Conservation (phyloP, 345 rosid genomes). For the Dipteronia sinensis region DNA sequence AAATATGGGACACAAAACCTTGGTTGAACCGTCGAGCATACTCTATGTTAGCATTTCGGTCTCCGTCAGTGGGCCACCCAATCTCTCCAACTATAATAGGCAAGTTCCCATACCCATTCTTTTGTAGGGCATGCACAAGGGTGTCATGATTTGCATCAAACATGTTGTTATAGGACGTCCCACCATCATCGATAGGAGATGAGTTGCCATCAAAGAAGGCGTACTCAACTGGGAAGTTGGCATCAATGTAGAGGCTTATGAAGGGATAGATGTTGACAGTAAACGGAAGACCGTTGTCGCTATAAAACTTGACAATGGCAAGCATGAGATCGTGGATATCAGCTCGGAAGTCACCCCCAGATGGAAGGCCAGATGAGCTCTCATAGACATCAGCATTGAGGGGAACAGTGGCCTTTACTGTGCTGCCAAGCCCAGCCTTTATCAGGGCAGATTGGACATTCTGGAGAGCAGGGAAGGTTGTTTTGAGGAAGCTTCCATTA, state of each 20-base stretch:
- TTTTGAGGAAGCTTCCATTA: conserved; percentile 62
- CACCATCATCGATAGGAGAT: conserved; percentile 70
- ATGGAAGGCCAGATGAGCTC: conserved; percentile 47
- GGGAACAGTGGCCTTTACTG: conserved; percentile 84
- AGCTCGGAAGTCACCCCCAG: conserved; percentile 89
- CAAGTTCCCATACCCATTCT: conserved; percentile 76
- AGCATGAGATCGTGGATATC: conserved; percentile 79
- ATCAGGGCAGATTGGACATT: conserved; percentile 82
- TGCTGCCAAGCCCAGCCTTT: conserved; percentile 70
- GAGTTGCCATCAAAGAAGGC: conserved; percentile 87
- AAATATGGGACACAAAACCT: conserved; percentile 72
- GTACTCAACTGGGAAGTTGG: conserved; percentile 80
- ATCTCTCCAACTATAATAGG: conserved; percentile 84
- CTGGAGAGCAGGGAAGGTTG: conserved; percentile 77
- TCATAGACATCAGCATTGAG: conserved; percentile 83
- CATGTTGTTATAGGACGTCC: conserved; percentile 63
- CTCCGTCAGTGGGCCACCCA: conserved; percentile 98
- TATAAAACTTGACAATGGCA: conserved; percentile 69
- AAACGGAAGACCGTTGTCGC: conserved; percentile 65
- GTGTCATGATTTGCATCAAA: conserved; percentile 93
- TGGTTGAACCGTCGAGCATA: conserved; percentile 85
- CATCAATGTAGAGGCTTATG: conserved; percentile 75
- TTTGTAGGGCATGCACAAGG: conserved; percentile 75
- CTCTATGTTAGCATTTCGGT: conserved; percentile 64
- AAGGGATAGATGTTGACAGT: conserved; percentile 94